Conservation (phyloP, 805 yeast species). For the Cyberlindnera bimundalis region DNA sequence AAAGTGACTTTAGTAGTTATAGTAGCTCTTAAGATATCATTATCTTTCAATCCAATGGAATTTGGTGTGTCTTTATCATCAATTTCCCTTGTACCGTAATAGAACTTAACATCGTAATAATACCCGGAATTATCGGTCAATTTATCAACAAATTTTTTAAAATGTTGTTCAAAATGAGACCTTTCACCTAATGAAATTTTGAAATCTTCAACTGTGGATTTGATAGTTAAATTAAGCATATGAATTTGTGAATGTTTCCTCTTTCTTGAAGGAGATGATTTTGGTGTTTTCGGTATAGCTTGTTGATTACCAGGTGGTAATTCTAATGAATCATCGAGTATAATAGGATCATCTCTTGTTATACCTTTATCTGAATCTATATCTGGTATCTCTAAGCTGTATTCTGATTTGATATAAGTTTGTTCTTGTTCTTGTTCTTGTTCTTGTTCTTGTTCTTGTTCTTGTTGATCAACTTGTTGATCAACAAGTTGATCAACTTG, state of each 20-base stretch:
- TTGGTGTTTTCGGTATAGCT: too few relatives aligned
- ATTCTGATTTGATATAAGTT: too few relatives aligned
- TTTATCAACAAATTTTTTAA: neutral
- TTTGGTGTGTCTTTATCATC: too few relatives aligned
- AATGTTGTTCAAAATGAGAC: neutral
- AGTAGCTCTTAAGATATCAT: too few relatives aligned
- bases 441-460: neutral
- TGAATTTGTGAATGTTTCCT: too few relatives aligned
- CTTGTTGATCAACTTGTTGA: neutral
- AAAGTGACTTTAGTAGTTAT: neutral
- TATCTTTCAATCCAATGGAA: too few relatives aligned
- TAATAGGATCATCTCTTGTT: neutral
- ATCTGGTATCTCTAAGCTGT: too few relatives aligned
- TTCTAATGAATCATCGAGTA: conserved; percentile 1
- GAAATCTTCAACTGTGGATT: neutral
- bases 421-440: neutral
- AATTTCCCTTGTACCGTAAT: too few relatives aligned
- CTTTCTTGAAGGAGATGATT: too few relatives aligned
- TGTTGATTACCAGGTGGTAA: conserved; percentile 9
- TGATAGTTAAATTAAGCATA: too few relatives aligned
- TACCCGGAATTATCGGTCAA: too few relatives aligned
- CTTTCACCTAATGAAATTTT: neutral
- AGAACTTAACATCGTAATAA: neutral
- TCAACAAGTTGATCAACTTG: too few relatives aligned
- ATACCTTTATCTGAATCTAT: neutral